A percentile compares a stretch with the other conserved stretches of the same genome.
Conservation (phyloP, 768 basidiomycete genomes). For the Coprinopsis sp. region DNA sequence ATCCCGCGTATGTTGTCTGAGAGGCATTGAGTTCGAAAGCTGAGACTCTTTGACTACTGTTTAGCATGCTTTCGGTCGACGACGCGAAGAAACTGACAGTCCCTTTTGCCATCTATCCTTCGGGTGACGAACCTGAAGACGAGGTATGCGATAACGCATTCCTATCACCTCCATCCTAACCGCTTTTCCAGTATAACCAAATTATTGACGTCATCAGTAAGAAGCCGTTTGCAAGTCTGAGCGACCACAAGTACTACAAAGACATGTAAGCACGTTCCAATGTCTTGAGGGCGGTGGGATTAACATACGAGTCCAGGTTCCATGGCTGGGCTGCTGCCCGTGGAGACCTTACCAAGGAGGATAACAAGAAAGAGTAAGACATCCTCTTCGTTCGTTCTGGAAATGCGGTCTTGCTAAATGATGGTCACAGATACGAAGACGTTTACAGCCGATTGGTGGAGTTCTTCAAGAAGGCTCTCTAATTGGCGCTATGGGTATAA, state of each 20-base stretch:
- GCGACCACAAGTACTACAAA: slow-evolving; percentile 45
- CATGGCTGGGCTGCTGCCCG: slow-evolving; percentile 66
- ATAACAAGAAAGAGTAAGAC: slow-evolving; percentile 52
- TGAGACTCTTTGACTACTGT: neutral
- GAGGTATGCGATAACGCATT: slow-evolving; percentile 35
- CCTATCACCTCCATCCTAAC: neutral
- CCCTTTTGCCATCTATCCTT: slow-evolving; percentile 53
- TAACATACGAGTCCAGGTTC: slow-evolving; percentile 32
- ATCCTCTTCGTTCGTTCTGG: slow-evolving; percentile 3
- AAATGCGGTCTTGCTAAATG: neutral
- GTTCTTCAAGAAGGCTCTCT: slow-evolving; percentile 40
- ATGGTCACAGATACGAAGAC: slow-evolving; percentile 39
- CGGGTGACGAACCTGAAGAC: slow-evolving; percentile 51
- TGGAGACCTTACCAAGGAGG: slow-evolving; percentile 48
- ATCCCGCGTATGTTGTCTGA: slow-evolving; percentile 49
- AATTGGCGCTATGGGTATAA: neutral
- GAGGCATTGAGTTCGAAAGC: neutral
- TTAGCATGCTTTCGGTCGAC: slow-evolving; percentile 45
- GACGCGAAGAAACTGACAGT: slow-evolving; percentile 49
- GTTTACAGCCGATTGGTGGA: slow-evolving; percentile 48
- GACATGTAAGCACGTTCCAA: slow-evolving; percentile 36
- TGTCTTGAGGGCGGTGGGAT: neutral
- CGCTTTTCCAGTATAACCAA: slow-evolving; percentile 37
- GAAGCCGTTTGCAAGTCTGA: slow-evolving; percentile 47
- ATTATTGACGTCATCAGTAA: slow-evolving; percentile 42